Evolutionary conservation across 257 asterid species (phyloP).

Genomic region (Schizonepeta tenuifolia): DNA sequence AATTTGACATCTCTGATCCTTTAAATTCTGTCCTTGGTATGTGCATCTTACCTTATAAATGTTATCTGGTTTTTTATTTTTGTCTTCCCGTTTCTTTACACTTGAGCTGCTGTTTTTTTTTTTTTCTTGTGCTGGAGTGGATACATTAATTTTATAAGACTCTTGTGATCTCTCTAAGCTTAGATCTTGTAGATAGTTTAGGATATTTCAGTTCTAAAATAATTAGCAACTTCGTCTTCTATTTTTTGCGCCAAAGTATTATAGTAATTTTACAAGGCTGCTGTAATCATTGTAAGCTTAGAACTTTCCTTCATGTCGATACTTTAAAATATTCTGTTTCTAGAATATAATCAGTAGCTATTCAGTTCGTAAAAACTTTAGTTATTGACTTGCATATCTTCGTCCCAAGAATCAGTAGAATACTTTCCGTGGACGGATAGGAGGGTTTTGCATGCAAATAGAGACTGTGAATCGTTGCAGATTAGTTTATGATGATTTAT

Average conservation of each 20-base stretch:
- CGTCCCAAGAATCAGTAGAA: not conserved
- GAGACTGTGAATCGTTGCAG: not conserved
- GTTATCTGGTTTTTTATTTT: constrained; percentile 11
- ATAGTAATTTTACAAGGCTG: not conserved
- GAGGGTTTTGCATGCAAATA: not conserved
- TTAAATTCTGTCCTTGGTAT: constrained; percentile 52
- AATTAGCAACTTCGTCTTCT: not conserved
- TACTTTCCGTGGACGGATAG: not conserved
- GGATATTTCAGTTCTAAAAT: not conserved
- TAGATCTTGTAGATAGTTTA: constrained; percentile 10
- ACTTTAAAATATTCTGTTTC: not conserved
- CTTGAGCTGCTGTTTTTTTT: constrained; percentile 15
- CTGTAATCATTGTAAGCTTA: not conserved
- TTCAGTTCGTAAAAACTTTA: not conserved
- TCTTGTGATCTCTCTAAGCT: not conserved
- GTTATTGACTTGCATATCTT: not conserved
- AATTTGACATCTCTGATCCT: constrained; percentile 45
- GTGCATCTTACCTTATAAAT: constrained; percentile 38
- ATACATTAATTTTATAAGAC: not conserved
- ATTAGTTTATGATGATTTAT: not conserved
- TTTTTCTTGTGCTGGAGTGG: not conserved
- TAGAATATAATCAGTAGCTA: not conserved
- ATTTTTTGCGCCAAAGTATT: not conserved
- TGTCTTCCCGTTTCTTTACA: constrained; percentile 14
- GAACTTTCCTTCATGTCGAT: not conserved